These are phyloP conservation scores for Ballota nigra DNA, from an alignment of 257 asterid genomes.

Conservation along the genomic window DNA sequence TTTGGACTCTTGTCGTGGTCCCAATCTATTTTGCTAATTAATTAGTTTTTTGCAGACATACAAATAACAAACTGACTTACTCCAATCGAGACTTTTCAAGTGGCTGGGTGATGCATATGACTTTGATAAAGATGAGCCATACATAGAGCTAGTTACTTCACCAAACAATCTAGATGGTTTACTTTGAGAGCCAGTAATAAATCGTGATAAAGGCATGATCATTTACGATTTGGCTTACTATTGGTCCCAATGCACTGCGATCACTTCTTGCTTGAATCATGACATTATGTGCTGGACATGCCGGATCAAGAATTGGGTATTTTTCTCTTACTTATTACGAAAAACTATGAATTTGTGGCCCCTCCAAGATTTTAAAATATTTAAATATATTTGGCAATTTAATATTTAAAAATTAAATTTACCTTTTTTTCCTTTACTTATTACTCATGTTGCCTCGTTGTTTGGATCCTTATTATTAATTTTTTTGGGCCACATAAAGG, in stretches of 20 bases:
- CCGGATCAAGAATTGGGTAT: constrained; percentile 90
- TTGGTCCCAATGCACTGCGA: constrained; percentile 83
- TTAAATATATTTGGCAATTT: too few species aligned
- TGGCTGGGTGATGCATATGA: constrained; percentile 73
- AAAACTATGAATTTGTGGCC: too few species aligned
- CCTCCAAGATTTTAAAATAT: too few species aligned
- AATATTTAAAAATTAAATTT: too few species aligned
- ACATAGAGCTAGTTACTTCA: constrained; percentile 68
- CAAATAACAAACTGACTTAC: constrained; percentile 39
- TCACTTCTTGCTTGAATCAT: constrained; percentile 47
- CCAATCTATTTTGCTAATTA: background rate
- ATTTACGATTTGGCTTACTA: constrained; percentile 81
- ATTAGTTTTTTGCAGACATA: constrained; percentile 42
- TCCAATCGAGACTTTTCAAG: constrained; percentile 47
- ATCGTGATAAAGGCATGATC: constrained; percentile 37
- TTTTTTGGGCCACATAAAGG: constrained; percentile 21
- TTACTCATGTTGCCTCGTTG: too few species aligned
- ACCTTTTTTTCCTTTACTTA: too few species aligned
- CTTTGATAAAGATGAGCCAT: constrained; percentile 42
- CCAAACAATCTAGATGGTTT: constrained; percentile 75
- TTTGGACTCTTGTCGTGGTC: too few species aligned
- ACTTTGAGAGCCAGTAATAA: constrained; percentile 43
- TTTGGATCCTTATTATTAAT: background rate
- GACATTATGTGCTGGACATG: constrained; percentile 81
- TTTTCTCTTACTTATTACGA: too few species aligned